These are phyloP conservation scores for Diaporthe vaccinii DNA, from an alignment of 2,329 filamentous ascomycete species.

Conservation along the genomic window DNA sequence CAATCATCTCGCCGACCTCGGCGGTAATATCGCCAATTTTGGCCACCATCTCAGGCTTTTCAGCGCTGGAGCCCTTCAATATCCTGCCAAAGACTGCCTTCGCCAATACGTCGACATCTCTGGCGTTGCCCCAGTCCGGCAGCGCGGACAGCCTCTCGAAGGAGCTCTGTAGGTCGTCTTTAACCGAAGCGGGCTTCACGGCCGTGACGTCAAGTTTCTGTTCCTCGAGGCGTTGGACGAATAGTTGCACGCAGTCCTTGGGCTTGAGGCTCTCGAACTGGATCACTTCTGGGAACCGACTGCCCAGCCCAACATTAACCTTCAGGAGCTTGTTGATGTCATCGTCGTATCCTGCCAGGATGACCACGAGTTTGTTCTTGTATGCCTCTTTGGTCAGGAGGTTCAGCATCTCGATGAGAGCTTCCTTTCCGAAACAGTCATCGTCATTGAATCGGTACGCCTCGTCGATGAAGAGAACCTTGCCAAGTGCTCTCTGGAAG, in stretches of 20 bases:
- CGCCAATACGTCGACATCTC: constrained; percentile 9
- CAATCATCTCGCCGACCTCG: constrained; percentile 28
- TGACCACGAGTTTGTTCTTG: constrained; percentile 71
- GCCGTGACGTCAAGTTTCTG: constrained; percentile 40
- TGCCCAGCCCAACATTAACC: constrained; percentile 74
- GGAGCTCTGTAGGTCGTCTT: constrained; percentile 48
- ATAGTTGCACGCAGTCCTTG: constrained; percentile 58
- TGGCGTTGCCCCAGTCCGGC: constrained; percentile 31
- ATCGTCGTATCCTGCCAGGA: constrained; percentile 76
- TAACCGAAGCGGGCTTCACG: constrained; percentile 38
- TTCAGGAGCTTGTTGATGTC: constrained; percentile 75
- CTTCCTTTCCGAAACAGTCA: constrained; percentile 66
- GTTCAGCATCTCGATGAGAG: constrained; percentile 67
- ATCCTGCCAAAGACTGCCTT: constrained; percentile 32
- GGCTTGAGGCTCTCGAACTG: constrained; percentile 64
- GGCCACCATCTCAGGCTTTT: constrained; percentile 20
- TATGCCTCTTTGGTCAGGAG: constrained; percentile 68
- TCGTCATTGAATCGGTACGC: constrained; percentile 75
- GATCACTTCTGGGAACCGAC: constrained; percentile 74
- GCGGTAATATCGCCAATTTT: neutral
- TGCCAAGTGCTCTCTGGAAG: constrained; percentile 73
- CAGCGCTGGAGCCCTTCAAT: constrained; percentile 23
- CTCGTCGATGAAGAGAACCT: constrained; percentile 79
- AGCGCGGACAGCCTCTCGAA: constrained; percentile 24
- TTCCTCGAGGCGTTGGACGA: constrained; percentile 53